Conservation (phyloP, 1,284 basidiomycete species). For the Meira miltonrushii region DNA sequence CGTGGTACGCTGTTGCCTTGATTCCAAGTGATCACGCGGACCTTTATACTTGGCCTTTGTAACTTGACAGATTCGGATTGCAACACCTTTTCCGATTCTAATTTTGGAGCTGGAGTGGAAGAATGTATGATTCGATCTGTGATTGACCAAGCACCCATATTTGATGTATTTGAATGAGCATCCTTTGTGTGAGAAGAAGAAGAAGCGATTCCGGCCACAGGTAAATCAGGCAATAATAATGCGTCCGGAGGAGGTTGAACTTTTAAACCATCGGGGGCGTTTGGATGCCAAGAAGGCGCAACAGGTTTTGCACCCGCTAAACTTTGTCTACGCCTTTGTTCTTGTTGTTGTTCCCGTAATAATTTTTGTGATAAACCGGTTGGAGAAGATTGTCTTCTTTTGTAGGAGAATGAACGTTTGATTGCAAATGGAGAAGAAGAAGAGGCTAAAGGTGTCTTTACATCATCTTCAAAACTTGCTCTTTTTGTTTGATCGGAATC, state of each 20-base stretch:
- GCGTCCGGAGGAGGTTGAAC: neutral
- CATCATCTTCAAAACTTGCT: too few species aligned
- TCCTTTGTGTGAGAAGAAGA: neutral
- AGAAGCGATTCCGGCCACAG: neutral
- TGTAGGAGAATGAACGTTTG: too few species aligned
- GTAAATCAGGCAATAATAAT: neutral
- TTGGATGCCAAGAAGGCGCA: slow-evolving; percentile 1
- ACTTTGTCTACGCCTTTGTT: neutral
- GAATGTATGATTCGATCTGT: neutral
- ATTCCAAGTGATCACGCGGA: slow-evolving; percentile 58
- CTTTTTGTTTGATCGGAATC: too few species aligned
- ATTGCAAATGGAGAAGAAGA: too few species aligned
- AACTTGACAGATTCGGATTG: slow-evolving; percentile 8
- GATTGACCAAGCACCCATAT: neutral
- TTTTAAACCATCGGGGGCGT: slow-evolving; percentile 2
- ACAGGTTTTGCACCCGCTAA: slow-evolving; percentile 1
- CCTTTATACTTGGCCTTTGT: slow-evolving; percentile 53
- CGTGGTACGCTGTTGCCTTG: slow-evolving; percentile 56
- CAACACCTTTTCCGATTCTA: neutral
- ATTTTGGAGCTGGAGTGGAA: neutral
- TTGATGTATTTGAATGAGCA: neutral
- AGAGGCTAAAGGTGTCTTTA: too few species aligned
- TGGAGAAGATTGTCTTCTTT: too few species aligned
- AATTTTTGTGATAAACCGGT: too few species aligned
- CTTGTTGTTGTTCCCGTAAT: neutral